Evolutionary conservation across 2,329 filamentous ascomycete genomes (phyloP).

Genomic region (Mollisia scopiformis): DNA sequence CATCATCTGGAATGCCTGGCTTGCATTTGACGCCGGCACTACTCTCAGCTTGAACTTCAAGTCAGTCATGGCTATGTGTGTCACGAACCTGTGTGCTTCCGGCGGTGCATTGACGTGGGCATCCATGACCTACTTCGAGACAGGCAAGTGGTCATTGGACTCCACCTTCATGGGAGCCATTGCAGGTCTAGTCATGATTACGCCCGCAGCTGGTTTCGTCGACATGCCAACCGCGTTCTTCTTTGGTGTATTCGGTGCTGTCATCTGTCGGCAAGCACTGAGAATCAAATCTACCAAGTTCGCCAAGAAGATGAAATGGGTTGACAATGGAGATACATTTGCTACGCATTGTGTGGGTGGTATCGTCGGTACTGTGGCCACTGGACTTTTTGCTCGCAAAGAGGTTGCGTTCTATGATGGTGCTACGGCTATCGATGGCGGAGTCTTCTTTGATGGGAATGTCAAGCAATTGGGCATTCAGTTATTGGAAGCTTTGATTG

Average conservation of each 20-base stretch:
- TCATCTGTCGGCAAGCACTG: slow-evolving; percentile 48
- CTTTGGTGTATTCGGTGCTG: slow-evolving; percentile 66
- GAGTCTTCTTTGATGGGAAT: slow-evolving; percentile 57
- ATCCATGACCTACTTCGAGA: slow-evolving; percentile 68
- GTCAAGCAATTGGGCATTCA: slow-evolving; percentile 51
- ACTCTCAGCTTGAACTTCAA: slow-evolving; percentile 83
- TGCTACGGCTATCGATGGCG: slow-evolving; percentile 49
- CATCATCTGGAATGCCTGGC: slow-evolving; percentile 93
- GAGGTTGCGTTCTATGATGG: slow-evolving; percentile 54
- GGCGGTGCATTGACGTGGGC: slow-evolving; percentile 34
- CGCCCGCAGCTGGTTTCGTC: slow-evolving; percentile 84
- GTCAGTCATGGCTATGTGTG: slow-evolving; percentile 85
- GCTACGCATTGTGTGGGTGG: slow-evolving; percentile 57
- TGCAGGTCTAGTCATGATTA: slow-evolving; percentile 86
- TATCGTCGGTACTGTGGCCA: slow-evolving; percentile 51
- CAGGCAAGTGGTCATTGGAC: slow-evolving; percentile 88
- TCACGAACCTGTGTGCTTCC: slow-evolving; percentile 85
- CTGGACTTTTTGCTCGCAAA: slow-evolving; percentile 53
- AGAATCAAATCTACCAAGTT: slow-evolving; percentile 54
- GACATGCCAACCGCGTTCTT: slow-evolving; percentile 64
- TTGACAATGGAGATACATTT: slow-evolving; percentile 58
- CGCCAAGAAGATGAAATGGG: slow-evolving; percentile 51
- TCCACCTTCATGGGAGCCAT: slow-evolving; percentile 93
- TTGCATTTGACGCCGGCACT: slow-evolving; percentile 91
- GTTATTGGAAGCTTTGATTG: slow-evolving; percentile 52